Evolutionary conservation across 2,329 filamentous ascomycete genomes (phyloP), one percentile per base, ranked within the genome.

Genomic region (Epichloe typhina): DNA sequence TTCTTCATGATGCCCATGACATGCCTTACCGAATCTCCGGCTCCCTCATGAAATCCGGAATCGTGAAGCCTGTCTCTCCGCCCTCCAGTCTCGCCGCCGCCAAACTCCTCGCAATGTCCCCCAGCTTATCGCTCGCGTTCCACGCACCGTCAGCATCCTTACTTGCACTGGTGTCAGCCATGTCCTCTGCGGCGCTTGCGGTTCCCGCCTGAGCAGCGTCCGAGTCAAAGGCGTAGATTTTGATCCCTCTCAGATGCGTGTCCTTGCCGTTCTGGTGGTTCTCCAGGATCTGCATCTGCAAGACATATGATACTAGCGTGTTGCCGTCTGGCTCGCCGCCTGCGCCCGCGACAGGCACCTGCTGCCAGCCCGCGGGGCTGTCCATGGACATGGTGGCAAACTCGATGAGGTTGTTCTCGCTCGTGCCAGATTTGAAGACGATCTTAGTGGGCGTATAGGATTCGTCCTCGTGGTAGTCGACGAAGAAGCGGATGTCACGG

Each of bases 221-320:
- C 31, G 72, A 69, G 54, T 78, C 75, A 17, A 78, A 69, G 1
- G 78, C 78, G 57, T 80, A 98, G 9, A 97, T 84, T 70, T 95
- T 94, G 66, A 98, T 78, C 2, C 89, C 91, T 15, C 93, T 79
- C 23, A 98, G 77, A 72, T 98, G 93, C n/a, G 93, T 98, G 65
- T 98, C 93, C 66, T 98, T 98, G 56, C 93, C 93, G 65, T 98
- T 98, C 69, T 98, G 93, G 66, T 98, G 93, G 63, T 98, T 98
- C 70, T 97, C 93, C 48, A 91, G 78, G 46, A 98, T 84, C 57
- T 86, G 83, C 61, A 97, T 83, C 66, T 97, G 90, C 31, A 98
- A 76, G 33, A 97, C 80, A 70, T 91, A 95, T 15, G 87, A 89
- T 53, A 90, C 82, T 17, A 97, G 77, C 1, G 90, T 86, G 59